phyloP scores from a whole-genome alignment of 2,329 filamentous ascomycete species.

The Fonsecaea multimorphosa region DNA sequence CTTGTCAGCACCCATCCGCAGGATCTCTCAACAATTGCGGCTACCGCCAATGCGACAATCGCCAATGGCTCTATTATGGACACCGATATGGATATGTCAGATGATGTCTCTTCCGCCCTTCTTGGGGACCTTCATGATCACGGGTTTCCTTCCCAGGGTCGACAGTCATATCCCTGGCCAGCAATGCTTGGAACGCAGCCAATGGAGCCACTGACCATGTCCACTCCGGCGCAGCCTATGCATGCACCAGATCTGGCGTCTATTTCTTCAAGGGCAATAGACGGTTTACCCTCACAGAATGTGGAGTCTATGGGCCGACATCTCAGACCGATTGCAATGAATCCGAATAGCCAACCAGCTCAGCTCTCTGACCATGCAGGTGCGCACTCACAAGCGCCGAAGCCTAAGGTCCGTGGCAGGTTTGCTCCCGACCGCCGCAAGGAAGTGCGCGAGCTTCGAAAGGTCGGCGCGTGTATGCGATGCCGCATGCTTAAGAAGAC shows the following conservation, averaged over 20 bases:
- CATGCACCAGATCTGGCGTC: background rate
- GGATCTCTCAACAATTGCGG: slow-evolving; percentile 54
- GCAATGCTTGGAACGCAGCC: slow-evolving; percentile 14
- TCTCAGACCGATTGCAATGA: slow-evolving; percentile 52
- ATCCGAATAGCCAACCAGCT: slow-evolving; percentile 45
- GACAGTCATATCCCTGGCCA: slow-evolving; percentile 1
- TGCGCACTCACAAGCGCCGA: slow-evolving; percentile 49
- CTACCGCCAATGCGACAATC: slow-evolving; percentile 55
- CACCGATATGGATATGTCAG: background rate
- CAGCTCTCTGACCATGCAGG: slow-evolving; percentile 43
- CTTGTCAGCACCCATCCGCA: slow-evolving; percentile 42
- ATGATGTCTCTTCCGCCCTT: slow-evolving; percentile 13
- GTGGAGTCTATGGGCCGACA: slow-evolving; percentile 38
- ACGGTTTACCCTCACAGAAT: slow-evolving; percentile 44
- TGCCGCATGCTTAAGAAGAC: slow-evolving; percentile 70
- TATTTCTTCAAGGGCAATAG: background rate
- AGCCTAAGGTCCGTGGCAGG: slow-evolving; percentile 59
- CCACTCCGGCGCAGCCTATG: background rate
- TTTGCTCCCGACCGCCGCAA: slow-evolving; percentile 63
- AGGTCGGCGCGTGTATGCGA: slow-evolving; percentile 66
- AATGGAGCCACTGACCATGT: background rate
- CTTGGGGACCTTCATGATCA: slow-evolving; percentile 12
- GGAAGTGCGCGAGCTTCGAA: slow-evolving; percentile 65
- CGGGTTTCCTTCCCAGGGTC: background rate
- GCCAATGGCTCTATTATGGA: slow-evolving; percentile 31